A percentile compares a stretch with the other conserved stretches of the same genome.
These are phyloP conservation scores for Cladophialophora yegresii DNA, from an alignment of 2,329 filamentous ascomycete species.

Conservation along the genomic window DNA sequence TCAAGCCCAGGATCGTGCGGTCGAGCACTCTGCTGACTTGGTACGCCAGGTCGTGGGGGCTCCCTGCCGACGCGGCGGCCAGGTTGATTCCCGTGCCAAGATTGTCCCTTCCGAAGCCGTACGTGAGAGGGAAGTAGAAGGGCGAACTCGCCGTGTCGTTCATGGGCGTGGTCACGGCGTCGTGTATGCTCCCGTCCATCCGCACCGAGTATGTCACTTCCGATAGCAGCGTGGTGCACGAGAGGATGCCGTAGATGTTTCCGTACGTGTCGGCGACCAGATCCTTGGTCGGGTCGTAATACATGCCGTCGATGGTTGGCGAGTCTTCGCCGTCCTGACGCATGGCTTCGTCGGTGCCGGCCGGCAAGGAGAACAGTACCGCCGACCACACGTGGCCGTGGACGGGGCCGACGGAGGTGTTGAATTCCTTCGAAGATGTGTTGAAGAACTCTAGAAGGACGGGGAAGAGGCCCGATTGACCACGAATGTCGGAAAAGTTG, in stretches of 20 bases:
- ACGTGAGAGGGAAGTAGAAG: neutral
- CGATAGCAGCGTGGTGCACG: neutral
- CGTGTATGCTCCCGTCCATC: neutral
- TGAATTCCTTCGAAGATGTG: neutral
- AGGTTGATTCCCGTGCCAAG: constrained; percentile 1
- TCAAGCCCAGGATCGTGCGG: constrained; percentile 8
- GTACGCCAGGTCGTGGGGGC: constrained; percentile 3
- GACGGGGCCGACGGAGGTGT: neutral
- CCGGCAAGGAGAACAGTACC: neutral
- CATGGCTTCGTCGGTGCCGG: neutral
- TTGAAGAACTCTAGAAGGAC: neutral
- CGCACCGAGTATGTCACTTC: constrained; percentile 4
- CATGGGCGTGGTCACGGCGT: constrained; percentile 8
- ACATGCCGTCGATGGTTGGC: neutral
- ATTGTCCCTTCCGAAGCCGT: neutral
- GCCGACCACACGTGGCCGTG: neutral
- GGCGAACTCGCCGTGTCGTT: neutral
- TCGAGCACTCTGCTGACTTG: constrained; percentile 1
- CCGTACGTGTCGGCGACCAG: constrained; percentile 5
- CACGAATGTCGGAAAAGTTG: constrained; percentile 1
- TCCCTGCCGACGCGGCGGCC: neutral
- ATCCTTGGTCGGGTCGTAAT: constrained; percentile 3
- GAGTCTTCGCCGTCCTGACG: neutral
- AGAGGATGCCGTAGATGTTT: constrained; percentile 10
- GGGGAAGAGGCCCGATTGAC: neutral